A percentile compares a stretch with the other conserved stretches of the same genome.
Conservation (phyloP, 768 basidiomycete genomes). For the Porpolomopsis calyptriformis region DNA sequence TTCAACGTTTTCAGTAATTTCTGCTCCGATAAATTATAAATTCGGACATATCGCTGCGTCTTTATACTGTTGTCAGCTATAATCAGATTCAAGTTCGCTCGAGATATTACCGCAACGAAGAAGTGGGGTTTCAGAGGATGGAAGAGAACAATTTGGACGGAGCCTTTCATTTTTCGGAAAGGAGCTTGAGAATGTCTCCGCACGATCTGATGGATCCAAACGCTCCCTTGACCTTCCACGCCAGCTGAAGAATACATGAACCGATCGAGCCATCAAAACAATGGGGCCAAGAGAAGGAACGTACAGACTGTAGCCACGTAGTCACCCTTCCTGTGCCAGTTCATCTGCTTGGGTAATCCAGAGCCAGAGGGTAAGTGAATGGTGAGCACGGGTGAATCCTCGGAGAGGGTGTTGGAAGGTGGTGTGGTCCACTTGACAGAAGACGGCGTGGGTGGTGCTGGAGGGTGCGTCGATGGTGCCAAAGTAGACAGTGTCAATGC, state of each 20-base stretch:
- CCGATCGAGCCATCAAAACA: conserved; percentile 9
- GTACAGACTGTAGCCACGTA: conserved; percentile 91
- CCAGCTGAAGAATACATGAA: conserved; percentile 44
- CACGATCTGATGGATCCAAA: conserved; percentile 94
- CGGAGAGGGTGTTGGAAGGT: conserved; percentile 33
- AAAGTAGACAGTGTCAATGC: conserved; percentile 51
- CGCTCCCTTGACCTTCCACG: conserved; percentile 64
- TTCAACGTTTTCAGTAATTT: conserved; percentile 86
- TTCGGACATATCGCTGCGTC: conserved; percentile 93
- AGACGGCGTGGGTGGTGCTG: conserved; percentile 44
- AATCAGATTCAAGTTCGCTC: conserved; percentile 10
- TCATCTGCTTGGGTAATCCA: conserved; percentile 65
- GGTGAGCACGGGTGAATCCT: conserved; percentile 49
- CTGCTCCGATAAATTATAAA: conserved; percentile 93
- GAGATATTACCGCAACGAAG: conserved; percentile 83
- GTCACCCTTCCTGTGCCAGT: conserved; percentile 92
- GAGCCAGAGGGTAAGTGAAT: conserved; percentile 54
- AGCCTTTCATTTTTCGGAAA: conserved; percentile 90
- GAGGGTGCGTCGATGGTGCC: conserved; percentile 55
- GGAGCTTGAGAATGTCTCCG: conserved; percentile 95
- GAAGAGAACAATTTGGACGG: conserved; percentile 86
- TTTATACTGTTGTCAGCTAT: conserved; percentile 20
- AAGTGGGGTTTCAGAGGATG: conserved; percentile 92
- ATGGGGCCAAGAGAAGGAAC: conserved; percentile 25
- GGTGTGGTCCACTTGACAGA: conserved; percentile 60